A percentile compares a stretch with the other conserved stretches of the same genome.
phyloP scores from a whole-genome alignment of 2,329 filamentous ascomycete genomes.

The Penicillium brevicompactum region DNA sequence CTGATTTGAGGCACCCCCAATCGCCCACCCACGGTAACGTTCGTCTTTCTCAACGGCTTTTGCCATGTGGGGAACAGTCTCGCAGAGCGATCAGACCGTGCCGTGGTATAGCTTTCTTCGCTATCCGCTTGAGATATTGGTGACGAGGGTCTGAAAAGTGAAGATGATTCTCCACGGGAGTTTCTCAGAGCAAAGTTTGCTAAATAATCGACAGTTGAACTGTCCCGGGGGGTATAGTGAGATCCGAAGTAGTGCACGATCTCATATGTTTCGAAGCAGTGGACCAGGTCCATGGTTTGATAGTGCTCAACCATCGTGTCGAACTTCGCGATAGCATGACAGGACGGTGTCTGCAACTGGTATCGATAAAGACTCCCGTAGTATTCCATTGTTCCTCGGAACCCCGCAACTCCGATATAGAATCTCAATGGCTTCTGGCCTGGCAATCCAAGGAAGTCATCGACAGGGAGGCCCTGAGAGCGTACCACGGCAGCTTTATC shows the following conservation, averaged over 20 bases:
- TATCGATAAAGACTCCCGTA: not conserved
- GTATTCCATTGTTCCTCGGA: not conserved
- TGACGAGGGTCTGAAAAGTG: not conserved
- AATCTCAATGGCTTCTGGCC: not conserved
- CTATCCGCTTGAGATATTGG: not conserved
- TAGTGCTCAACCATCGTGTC: not conserved
- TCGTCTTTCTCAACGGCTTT: not conserved
- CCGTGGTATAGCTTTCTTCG: not conserved
- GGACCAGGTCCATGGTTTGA: not conserved
- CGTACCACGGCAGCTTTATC: conserved; percentile 1
- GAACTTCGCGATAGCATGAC: not conserved
- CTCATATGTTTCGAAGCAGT: not conserved
- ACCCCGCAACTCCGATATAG: not conserved
- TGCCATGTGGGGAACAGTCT: not conserved
- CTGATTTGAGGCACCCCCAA: not conserved
- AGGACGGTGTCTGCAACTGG: not conserved
- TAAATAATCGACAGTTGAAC: not conserved
- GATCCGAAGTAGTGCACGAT: not conserved
- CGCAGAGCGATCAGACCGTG: not conserved
- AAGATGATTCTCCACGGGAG: not conserved
- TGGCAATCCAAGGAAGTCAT: not conserved
- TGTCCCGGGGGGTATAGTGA: not conserved
- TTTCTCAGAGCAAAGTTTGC: not conserved
- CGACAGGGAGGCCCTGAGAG: conserved; percentile 9
- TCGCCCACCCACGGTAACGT: not conserved